Evolutionary conservation across 495 filamentous ascomycete genomes (phyloP), one percentile per base, ranked within the genome.

Genomic region (Staphylotrichum tortipilum): DNA sequence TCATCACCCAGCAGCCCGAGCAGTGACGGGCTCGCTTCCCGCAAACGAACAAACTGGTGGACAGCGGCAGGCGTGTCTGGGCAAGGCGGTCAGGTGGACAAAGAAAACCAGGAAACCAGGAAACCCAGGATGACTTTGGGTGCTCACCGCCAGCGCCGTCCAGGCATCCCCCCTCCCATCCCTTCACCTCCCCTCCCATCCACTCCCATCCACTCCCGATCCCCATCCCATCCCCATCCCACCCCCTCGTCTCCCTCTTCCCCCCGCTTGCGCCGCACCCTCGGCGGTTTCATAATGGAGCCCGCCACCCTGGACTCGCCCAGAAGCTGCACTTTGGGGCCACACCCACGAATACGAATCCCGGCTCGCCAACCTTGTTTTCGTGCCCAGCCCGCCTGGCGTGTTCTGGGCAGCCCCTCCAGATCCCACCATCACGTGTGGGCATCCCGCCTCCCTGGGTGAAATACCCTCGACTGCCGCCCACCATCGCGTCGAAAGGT

Each of bases 1-100:
- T 28, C 10, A 10, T 5, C 2, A 10, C 26, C 26, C 26, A 28
- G 26, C 26, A 28, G 36, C 15, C 36, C 18, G 19, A 7, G 10
- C 9, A 1, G 17, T 21, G 10, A 38, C 10, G 36, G 36, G 12
- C 10, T 10, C 6, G 26, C 6, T 1, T 28, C 26, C 26, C 26
- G 15, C 6, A 19, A 19, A 19, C 17, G 5, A 12, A 3, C 21
- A n/a, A n/a, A n/a, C n/a, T n/a, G n/a, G n/a, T 39, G 19, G 37
- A 23, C 10, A 24, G 9, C 15, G 35, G 45, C 38, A 48, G 34
- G 45, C 23, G 45, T 35, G 31, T 11, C 37, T 28, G 24, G 39
- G 23, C 24, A 42, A 29, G 5, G 4, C 3, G 44, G 45, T 48
- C 45, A 48, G 34, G 34, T 15, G 45, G 34, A 48, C 45, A 48